Evolutionary conservation across 176 grass and related monocot species (phyloP).

Genomic region (Dendrocalamus sinicus): DNA sequence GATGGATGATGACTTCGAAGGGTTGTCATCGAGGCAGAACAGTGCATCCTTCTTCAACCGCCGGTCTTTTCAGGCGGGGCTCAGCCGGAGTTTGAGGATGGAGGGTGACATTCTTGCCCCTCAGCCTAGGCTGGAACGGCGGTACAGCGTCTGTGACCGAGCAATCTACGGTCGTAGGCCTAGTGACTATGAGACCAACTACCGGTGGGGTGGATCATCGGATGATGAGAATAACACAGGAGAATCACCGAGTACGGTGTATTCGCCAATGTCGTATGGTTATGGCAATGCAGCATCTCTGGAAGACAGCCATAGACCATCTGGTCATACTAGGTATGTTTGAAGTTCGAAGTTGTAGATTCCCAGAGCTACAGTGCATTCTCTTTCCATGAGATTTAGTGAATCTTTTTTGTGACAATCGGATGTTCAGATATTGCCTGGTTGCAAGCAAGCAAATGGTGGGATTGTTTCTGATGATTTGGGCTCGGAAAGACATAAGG

Average conservation of each 20-base stretch:
- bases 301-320: slow-evolving; percentile 66
- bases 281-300: slow-evolving; percentile 61
- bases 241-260: slow-evolving; percentile 82
- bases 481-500: slow-evolving; percentile 79
- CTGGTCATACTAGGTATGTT: slow-evolving; percentile 64
- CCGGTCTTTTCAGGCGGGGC: slow-evolving; percentile 81
- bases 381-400: slow-evolving; percentile 8
- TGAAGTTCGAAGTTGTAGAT: not conserved
- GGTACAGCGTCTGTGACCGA: slow-evolving; percentile 87
- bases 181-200: slow-evolving; percentile 83
- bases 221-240: slow-evolving; percentile 83
- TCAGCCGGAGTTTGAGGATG: slow-evolving; percentile 84
- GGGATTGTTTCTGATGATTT: slow-evolving; percentile 92
- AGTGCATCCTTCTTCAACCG: slow-evolving; percentile 75
- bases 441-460: slow-evolving; percentile 99
- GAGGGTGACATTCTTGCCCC: slow-evolving; percentile 75
- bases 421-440: slow-evolving; percentile 71
- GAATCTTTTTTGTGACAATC: not conserved
- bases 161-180: slow-evolving; percentile 76
- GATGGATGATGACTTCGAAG: slow-evolving; percentile 89
- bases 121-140: slow-evolving; percentile 85
- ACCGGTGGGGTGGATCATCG: slow-evolving; percentile 73
- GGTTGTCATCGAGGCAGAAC: slow-evolving; percentile 60
- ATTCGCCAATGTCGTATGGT: slow-evolving; percentile 85
- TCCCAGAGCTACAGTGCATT: not conserved